Conservation (phyloP, 306 rosid species). For the Gleditsia sinensis region DNA sequence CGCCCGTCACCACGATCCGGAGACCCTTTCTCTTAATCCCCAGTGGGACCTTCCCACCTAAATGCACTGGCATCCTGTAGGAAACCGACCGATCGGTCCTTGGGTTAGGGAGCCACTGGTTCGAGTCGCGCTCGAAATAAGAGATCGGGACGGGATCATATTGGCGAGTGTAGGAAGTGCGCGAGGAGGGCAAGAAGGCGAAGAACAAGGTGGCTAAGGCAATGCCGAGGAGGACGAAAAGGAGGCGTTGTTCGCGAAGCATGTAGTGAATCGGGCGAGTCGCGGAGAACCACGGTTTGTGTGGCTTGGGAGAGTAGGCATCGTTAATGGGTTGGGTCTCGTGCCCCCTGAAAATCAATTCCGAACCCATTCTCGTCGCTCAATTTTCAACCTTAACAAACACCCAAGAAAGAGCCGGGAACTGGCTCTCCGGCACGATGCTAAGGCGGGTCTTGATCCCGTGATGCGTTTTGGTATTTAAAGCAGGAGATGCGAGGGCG, state of each 20-base stretch:
- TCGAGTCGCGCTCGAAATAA: constrained; percentile 36
- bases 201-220: constrained; percentile 67
- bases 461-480: constrained; percentile 31
- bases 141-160: constrained; percentile 42
- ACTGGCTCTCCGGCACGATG: too few species aligned
- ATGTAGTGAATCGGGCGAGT: constrained; percentile 75
- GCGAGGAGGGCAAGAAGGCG: constrained; percentile 52
- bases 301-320: constrained; percentile 68
- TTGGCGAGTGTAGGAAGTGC: neutral
- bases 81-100: constrained; percentile 40
- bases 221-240: constrained; percentile 79
- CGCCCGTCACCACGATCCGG: constrained; percentile 95
- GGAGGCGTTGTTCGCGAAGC: constrained; percentile 84
- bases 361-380: constrained; percentile 49
- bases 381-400: neutral
- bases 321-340: constrained; percentile 63
- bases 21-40: constrained; percentile 81
- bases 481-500: neutral
- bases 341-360: constrained; percentile 81
- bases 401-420: neutral
- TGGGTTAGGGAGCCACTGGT: constrained; percentile 27
- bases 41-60: constrained; percentile 77
- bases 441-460: neutral
- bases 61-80: constrained; percentile 39
- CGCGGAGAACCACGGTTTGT: constrained; percentile 73